A percentile compares a stretch with the other conserved stretches of the same genome.
Evolutionary conservation across 2,329 filamentous ascomycete species (phyloP).

Genomic region (Reticulascus tulasneorum): DNA sequence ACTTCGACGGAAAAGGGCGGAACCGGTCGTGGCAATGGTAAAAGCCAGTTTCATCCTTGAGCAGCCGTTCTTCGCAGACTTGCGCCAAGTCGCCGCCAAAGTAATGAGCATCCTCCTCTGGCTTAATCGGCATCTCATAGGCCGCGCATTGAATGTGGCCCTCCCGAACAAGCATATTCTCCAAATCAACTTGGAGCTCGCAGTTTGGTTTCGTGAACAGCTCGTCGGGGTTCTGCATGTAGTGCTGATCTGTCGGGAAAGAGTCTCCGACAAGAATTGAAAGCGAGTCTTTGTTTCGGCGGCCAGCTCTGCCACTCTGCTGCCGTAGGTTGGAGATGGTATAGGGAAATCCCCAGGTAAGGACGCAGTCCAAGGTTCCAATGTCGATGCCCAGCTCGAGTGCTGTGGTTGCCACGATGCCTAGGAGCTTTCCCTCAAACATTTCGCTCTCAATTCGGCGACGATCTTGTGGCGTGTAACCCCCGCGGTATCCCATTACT

Average conservation of each 20-base stretch:
- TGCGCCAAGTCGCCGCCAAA: conserved; percentile 71
- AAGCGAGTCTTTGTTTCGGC: conserved; percentile 88
- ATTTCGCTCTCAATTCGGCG: conserved; percentile 88
- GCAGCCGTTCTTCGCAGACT: conserved; percentile 70
- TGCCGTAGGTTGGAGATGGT: conserved; percentile 92
- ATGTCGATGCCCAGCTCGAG: conserved; percentile 95
- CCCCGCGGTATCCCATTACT: conserved; percentile 94
- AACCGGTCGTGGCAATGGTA: conserved; percentile 90
- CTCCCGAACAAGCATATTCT: conserved; percentile 86
- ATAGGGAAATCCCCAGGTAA: conserved; percentile 93
- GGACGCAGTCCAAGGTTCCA: conserved; percentile 85
- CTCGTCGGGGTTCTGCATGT: conserved; percentile 94
- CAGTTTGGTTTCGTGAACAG: conserved; percentile 90
- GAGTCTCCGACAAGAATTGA: conserved; percentile 86
- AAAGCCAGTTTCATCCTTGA: conserved; percentile 72
- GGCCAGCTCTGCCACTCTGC: conserved; percentile 87
- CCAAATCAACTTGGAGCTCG: conserved; percentile 84
- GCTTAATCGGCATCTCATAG: conserved; percentile 87
- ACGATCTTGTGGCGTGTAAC: conserved; percentile 88
- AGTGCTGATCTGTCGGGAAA: conserved; percentile 90
- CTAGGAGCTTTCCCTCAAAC: conserved; percentile 91
- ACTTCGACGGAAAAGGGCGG: conserved; percentile 75
- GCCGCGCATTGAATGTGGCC: conserved; percentile 95
- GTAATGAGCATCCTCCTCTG: conserved; percentile 69
- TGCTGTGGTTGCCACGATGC: conserved; percentile 90